phyloP scores from a whole-genome alignment of 192 early-diverging fungal genomes.

The Entomortierella chlamydospora region DNA sequence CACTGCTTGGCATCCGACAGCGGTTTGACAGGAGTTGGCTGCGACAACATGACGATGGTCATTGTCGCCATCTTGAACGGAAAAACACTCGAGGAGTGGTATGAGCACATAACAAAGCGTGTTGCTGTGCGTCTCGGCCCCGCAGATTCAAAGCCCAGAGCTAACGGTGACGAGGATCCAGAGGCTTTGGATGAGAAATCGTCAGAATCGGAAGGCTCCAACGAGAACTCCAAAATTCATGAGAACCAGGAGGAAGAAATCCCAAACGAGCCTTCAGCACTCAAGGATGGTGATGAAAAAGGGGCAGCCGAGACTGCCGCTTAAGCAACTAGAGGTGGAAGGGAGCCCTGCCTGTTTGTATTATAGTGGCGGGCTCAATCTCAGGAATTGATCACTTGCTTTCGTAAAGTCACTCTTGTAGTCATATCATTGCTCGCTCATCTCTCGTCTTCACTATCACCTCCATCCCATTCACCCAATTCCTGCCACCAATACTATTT shows the following conservation, averaged over 20 bases:
- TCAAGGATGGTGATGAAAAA: neutral
- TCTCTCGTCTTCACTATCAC: neutral
- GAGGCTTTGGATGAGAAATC: constrained; percentile 9
- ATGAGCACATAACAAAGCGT: constrained; percentile 54
- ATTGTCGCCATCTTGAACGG: constrained; percentile 90
- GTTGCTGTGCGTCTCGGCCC: constrained; percentile 39
- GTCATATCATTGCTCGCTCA: neutral
- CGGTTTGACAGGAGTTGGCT: constrained; percentile 94
- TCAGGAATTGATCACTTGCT: too few species aligned
- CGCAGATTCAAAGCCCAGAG: constrained; percentile 2
- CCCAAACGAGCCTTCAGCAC: neutral
- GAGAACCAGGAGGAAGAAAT: neutral
- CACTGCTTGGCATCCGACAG: constrained; percentile 89
- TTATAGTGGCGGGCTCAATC: neutral
- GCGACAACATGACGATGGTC: constrained; percentile 99
- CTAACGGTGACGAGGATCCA: constrained; percentile 48
- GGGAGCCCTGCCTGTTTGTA: neutral
- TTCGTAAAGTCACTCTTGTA: too few species aligned
- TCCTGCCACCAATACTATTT: neutral
- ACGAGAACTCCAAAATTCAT: neutral
- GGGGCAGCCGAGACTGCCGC: neutral
- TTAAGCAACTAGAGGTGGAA: neutral
- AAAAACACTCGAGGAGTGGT: constrained; percentile 84
- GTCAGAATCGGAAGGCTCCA: neutral
- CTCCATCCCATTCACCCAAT: neutral